phyloP scores from a whole-genome alignment of 805 yeast species.

The Clavispora vitiphila region DNA sequence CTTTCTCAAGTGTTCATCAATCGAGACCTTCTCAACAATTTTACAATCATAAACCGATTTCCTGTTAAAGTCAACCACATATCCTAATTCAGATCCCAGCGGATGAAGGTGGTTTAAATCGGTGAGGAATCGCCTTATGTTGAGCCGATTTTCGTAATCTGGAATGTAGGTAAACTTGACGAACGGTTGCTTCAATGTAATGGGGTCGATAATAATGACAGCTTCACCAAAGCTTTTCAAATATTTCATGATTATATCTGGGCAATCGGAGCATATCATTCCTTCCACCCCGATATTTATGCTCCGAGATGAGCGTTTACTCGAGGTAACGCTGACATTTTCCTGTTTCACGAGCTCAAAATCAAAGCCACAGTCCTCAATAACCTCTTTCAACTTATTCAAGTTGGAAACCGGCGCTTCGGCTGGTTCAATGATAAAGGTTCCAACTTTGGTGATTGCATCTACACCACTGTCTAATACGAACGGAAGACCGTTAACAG shows the following conservation, averaged over 20 bases:
- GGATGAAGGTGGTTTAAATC: constrained; percentile 44
- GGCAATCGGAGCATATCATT: constrained; percentile 71
- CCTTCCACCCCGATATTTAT: constrained; percentile 56
- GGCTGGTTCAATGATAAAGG: constrained; percentile 49
- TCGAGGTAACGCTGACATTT: constrained; percentile 43
- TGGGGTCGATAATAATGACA: constrained; percentile 49
- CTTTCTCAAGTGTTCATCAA: constrained; percentile 58
- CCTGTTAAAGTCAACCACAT: constrained; percentile 11
- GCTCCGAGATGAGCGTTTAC: constrained; percentile 47
- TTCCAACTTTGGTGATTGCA: constrained; percentile 56
- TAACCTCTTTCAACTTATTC: constrained; percentile 40
- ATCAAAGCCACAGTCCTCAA: constrained; percentile 68
- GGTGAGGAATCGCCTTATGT: constrained; percentile 51
- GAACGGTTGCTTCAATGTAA: constrained; percentile 51
- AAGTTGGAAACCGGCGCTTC: constrained; percentile 20
- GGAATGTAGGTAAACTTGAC: constrained; percentile 66
- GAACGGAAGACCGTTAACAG: constrained; percentile 45
- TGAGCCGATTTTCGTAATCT: constrained; percentile 35
- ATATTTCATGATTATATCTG: constrained; percentile 46
- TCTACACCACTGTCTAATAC: constrained; percentile 52
- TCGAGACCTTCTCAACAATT: constrained; percentile 48
- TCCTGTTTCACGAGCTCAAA: constrained; percentile 43
- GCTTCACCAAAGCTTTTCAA: constrained; percentile 53
- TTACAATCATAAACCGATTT: constrained; percentile 43
- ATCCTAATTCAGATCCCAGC: constrained; percentile 14